Conservation (phyloP, 2,329 filamentous ascomycete genomes). For the Rhynchosporium secalis region DNA sequence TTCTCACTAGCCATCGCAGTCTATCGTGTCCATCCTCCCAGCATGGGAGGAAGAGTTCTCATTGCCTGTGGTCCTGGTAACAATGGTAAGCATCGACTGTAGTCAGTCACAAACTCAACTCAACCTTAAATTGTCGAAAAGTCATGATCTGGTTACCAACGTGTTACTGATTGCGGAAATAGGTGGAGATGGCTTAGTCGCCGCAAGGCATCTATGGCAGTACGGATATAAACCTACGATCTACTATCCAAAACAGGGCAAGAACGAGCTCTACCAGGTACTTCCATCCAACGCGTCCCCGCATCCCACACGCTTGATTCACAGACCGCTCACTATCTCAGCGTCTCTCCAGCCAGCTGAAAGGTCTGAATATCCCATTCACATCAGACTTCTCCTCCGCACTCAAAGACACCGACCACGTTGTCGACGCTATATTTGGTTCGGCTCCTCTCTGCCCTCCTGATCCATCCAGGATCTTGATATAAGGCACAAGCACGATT, state of each 20-base stretch:
- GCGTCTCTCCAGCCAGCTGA: conserved; percentile 81
- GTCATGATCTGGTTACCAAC: too few species aligned
- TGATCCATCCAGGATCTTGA: background rate
- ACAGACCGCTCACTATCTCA: conserved; percentile 40
- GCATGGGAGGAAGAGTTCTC: conserved; percentile 69
- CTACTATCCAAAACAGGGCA: conserved; percentile 90
- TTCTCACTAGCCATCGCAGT: conserved; percentile 51
- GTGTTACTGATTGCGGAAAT: background rate
- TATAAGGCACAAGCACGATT: too few species aligned
- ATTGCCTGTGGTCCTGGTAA: conserved; percentile 88
- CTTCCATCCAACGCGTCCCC: conserved; percentile 19
- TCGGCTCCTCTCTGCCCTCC: conserved; percentile 16
- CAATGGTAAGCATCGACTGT: conserved; percentile 51
- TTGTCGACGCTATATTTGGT: conserved; percentile 95
- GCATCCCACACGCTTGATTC: background rate
- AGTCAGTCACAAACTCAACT: too few species aligned
- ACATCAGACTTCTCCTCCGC: conserved; percentile 74
- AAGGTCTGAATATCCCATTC: conserved; percentile 81
- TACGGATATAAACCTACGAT: conserved; percentile 88
- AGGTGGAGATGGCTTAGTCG: conserved; percentile 94
- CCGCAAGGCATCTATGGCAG: conserved; percentile 85
- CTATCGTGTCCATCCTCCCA: conserved; percentile 77
- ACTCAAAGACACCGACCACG: conserved; percentile 68
- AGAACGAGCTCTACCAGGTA: conserved; percentile 87
- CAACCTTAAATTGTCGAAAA: too few species aligned